These are phyloP conservation scores for Sisymbrium altissimum DNA, from an alignment of 345 rosid species.

Conservation along the genomic window DNA sequence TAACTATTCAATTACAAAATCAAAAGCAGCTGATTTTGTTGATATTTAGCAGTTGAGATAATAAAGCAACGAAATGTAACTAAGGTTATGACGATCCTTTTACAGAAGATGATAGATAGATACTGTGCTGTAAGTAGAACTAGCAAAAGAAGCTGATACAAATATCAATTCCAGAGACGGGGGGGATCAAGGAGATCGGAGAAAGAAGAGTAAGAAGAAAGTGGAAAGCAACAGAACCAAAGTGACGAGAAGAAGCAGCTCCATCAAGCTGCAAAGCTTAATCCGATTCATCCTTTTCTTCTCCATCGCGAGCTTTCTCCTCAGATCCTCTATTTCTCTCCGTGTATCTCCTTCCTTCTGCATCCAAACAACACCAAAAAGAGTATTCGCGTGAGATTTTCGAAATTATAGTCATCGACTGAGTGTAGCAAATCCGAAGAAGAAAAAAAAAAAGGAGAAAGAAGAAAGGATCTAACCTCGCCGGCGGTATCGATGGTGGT, in stretches of 20 bases:
- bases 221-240: constrained; percentile 31
- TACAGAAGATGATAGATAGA: not conserved
- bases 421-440: no score
- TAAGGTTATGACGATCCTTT: not conserved
- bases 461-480: constrained; percentile 13
- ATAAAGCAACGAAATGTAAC: not conserved
- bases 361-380: not conserved
- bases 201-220: constrained; percentile 17
- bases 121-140: not conserved
- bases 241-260: constrained; percentile 19
- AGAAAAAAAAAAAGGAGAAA: not conserved
- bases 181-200: constrained; percentile 2
- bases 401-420: not conserved
- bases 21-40: not conserved
- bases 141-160: not conserved
- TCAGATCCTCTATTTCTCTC: constrained; percentile 23
- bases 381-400: not conserved
- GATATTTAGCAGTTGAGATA: not conserved
- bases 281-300: constrained; percentile 9
- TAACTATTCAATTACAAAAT: not conserved
- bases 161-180: not conserved
- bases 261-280: constrained; percentile 29
- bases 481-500: constrained; percentile 1
- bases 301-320: constrained; percentile 16
- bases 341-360: constrained; percentile 17